Evolutionary conservation across 768 basidiomycete species (phyloP).

Genomic region (Suillus cothurnatus): DNA sequence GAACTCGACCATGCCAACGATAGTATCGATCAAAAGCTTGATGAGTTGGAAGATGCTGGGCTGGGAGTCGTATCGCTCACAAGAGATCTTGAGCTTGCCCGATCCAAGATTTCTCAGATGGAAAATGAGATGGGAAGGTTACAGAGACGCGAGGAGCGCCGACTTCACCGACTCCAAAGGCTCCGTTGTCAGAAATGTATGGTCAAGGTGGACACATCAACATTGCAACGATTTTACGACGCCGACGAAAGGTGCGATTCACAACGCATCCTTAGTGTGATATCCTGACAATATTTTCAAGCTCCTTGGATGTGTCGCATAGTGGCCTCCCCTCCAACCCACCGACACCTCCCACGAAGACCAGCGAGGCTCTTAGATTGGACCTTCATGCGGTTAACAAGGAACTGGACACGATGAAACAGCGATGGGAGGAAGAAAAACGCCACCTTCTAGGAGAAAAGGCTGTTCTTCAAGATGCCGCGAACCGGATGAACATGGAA

Average conservation of each 20-base stretch:
- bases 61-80: constrained; percentile 72
- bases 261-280: not conserved
- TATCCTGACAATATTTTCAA: constrained; percentile 27
- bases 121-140: constrained; percentile 73
- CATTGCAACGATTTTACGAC: constrained; percentile 40
- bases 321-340: constrained; percentile 55
- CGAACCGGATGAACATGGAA: constrained; percentile 65
- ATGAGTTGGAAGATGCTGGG: constrained; percentile 81
- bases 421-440: constrained; percentile 71
- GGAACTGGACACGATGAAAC: constrained; percentile 65
- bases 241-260: constrained; percentile 63
- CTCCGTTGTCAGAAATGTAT: constrained; percentile 72
- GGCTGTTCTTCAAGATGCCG: constrained; percentile 68
- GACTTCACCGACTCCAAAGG: constrained; percentile 57
- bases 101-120: constrained; percentile 52
- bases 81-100: constrained; percentile 71
- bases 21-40: constrained; percentile 86
- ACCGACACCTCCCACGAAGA: constrained; percentile 68
- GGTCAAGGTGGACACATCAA: constrained; percentile 57
- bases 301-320: constrained; percentile 54
- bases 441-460: constrained; percentile 67
- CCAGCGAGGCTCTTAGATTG: constrained; percentile 61
- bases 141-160: constrained; percentile 70
- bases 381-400: constrained; percentile 63
- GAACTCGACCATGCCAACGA: constrained; percentile 82